A percentile compares a stretch with the other conserved stretches of the same genome.
phyloP scores from a whole-genome alignment of 106 monocot species.

The Phalaenopsis aphrodite region DNA sequence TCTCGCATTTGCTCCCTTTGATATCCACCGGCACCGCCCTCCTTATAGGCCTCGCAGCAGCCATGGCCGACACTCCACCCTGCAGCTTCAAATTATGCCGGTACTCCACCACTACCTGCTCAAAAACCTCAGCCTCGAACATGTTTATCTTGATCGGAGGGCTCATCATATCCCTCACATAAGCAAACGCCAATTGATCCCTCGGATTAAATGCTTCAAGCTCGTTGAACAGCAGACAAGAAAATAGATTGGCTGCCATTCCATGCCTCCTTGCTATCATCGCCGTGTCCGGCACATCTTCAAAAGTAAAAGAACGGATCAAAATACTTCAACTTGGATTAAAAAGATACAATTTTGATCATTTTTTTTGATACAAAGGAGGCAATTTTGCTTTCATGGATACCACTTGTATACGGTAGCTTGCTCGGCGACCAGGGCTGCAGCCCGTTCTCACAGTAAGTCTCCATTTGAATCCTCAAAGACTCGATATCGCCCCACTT shows the following conservation, averaged over 20 bases:
- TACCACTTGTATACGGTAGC: constrained; percentile 67
- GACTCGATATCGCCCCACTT: constrained; percentile 64
- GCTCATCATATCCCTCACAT: constrained; percentile 72
- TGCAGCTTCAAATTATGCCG: constrained; percentile 55
- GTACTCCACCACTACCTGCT: constrained; percentile 71
- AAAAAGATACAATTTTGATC: not conserved
- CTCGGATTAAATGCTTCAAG: constrained; percentile 88
- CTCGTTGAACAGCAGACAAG: constrained; percentile 93
- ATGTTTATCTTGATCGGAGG: constrained; percentile 61
- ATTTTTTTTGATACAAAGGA: not conserved
- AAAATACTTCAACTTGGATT: not conserved
- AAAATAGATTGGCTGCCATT: constrained; percentile 46
- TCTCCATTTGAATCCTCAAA: constrained; percentile 76
- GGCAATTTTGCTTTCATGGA: too few relatives aligned
- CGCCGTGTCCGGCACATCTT: constrained; percentile 95
- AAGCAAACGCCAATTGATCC: constrained; percentile 87
- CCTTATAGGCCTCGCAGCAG: not conserved
- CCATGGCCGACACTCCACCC: not conserved
- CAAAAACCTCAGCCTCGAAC: constrained; percentile 75
- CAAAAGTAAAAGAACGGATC: not conserved
- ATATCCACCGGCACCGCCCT: constrained; percentile 35
- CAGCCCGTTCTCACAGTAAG: constrained; percentile 66
- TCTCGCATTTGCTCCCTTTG: constrained; percentile 47
- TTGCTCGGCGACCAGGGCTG: constrained; percentile 76
- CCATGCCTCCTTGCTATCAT: constrained; percentile 64